Base-by-base conservation (phyloP, 352 stramenopile species). In the Phytophthora litchii region DNA sequence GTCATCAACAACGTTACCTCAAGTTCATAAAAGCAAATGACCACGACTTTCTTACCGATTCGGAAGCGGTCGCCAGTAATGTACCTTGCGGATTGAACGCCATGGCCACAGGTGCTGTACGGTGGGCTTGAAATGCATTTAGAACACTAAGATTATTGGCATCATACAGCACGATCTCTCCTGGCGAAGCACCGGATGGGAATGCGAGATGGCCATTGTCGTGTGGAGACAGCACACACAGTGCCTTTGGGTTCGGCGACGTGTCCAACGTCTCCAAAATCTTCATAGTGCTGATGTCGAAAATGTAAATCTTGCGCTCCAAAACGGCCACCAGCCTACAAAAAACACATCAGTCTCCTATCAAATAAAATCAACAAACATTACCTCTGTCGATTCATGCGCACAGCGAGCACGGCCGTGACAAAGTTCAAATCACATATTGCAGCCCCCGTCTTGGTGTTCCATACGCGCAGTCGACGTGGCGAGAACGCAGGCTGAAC, bases 281-380 rank as follows among this genome's bases (percentile, higher is more conserved):
- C 66, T 97, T 94, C 89, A 97, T 97, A 32, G 89, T 91, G 64
- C 94, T 94, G 54, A 97, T 95, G 73, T 97, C 91, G 42, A 97
- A 97, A 67, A 97, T 96, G 68, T 97, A 95, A 53, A 97, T 81
- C 55, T 93, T 92, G 27, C 78, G 83, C 70, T 97, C 87, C 13
- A 97, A 72, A 31, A 96, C 86, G 10, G 91, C 88, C 13, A 97
- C 72, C 29, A 95, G 56, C 37, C 78, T 88, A 44, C 2, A 36
- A 48, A 38, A 40, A 4, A 17, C 4, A 10, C 51, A 46, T 61
- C n/a, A 67, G 46, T 36, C 16, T 48, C 11, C 11, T 42, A 12
- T 45, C 20, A 37, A n/a, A 4, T 31, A 37, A 7, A 29, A 2
- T 47, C 57, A 12, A 2, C 19, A 46, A 29, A 25, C 5, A 60